phyloP scores from a whole-genome alignment of 192 early-diverging fungal species.

The Coemansia sp. region DNA sequence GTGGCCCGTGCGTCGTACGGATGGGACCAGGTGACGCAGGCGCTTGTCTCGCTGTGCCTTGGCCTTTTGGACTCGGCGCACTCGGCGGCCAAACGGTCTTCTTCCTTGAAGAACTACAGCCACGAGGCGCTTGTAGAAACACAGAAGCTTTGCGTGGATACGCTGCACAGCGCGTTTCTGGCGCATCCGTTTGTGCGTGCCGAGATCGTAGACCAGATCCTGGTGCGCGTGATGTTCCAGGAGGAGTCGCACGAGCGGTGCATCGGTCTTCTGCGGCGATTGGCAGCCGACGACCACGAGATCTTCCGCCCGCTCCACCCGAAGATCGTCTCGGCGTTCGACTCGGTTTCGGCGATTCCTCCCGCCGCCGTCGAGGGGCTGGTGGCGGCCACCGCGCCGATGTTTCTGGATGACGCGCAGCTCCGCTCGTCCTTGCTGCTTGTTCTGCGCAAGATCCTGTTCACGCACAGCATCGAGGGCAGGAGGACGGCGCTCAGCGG shows the following conservation, averaged over 20 bases:
- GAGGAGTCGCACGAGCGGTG: slow-evolving; percentile 25
- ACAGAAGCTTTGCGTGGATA: slow-evolving; percentile 10
- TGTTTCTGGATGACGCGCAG: slow-evolving; percentile 55
- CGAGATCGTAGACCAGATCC: slow-evolving; percentile 72
- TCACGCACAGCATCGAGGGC: slow-evolving; percentile 63
- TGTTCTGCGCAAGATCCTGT: slow-evolving; percentile 69
- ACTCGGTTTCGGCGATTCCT: slow-evolving; percentile 64
- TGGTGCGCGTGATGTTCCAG: slow-evolving; percentile 31
- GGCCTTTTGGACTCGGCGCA: slow-evolving; percentile 22
- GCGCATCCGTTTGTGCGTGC: slow-evolving; percentile 66
- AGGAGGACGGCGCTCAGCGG: slow-evolving; percentile 64
- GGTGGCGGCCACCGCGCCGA: slow-evolving; percentile 58
- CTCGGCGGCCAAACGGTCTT: slow-evolving; percentile 14
- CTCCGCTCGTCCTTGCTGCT: slow-evolving; percentile 66
- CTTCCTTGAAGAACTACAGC: slow-evolving; percentile 1
- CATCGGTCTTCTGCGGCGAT: slow-evolving; percentile 20
- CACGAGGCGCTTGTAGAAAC: slow-evolving; percentile 19
- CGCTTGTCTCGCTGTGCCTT: slow-evolving; percentile 44
- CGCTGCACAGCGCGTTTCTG: slow-evolving; percentile 40
- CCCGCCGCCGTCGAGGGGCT: slow-evolving; percentile 55
- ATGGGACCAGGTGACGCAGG: slow-evolving; percentile 53
- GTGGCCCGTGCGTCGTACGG: slow-evolving; percentile 36
- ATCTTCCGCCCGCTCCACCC: slow-evolving; percentile 23
- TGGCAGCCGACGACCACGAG: slow-evolving; percentile 35
- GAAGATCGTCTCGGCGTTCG: slow-evolving; percentile 66